Conservation (phyloP, 192 early-diverging fungal genomes). For the Powellomyces hirtus region DNA sequence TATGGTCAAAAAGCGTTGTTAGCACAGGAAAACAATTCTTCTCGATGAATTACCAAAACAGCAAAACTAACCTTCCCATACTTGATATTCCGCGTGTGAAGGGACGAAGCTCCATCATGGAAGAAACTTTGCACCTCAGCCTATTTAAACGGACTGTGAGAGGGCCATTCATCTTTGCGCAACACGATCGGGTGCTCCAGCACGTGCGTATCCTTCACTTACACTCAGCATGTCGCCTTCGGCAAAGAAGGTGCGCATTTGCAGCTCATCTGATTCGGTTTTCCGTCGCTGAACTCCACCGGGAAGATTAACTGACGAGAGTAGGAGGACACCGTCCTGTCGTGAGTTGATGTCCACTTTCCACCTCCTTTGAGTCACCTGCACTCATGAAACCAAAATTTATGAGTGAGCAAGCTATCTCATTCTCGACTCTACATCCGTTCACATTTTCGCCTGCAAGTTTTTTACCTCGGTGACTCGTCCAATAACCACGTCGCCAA, state of each 20-base stretch:
- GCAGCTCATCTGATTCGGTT: conserved; percentile 92
- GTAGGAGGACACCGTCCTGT: conserved; percentile 80
- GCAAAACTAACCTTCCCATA: conserved; percentile 75
- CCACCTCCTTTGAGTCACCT: conserved; percentile 88
- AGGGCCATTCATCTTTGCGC: neutral
- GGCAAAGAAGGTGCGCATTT: conserved; percentile 92
- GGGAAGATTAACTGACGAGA: conserved; percentile 91
- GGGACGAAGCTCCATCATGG: conserved; percentile 77
- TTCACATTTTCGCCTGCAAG: neutral
- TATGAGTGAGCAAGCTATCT: neutral
- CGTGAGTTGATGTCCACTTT: conserved; percentile 87
- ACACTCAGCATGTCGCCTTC: conserved; percentile 94
- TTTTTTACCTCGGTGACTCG: conserved; percentile 77
- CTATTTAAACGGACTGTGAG: conserved; percentile 16
- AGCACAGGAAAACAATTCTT: neutral
- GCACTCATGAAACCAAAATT: neutral
- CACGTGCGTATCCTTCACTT: conserved; percentile 6
- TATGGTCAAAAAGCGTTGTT: conserved; percentile 8
- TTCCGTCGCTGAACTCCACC: conserved; percentile 94
- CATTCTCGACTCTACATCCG: no score
- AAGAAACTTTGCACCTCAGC: conserved; percentile 85
- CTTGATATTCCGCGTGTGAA: conserved; percentile 88
- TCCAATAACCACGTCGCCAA: conserved; percentile 96
- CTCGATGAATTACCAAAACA: conserved; percentile 27
- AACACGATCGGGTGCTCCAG: neutral